These are phyloP conservation scores for Lizonia empirigonia DNA, from an alignment of 2,329 filamentous ascomycete species.

Conservation along the genomic window DNA sequence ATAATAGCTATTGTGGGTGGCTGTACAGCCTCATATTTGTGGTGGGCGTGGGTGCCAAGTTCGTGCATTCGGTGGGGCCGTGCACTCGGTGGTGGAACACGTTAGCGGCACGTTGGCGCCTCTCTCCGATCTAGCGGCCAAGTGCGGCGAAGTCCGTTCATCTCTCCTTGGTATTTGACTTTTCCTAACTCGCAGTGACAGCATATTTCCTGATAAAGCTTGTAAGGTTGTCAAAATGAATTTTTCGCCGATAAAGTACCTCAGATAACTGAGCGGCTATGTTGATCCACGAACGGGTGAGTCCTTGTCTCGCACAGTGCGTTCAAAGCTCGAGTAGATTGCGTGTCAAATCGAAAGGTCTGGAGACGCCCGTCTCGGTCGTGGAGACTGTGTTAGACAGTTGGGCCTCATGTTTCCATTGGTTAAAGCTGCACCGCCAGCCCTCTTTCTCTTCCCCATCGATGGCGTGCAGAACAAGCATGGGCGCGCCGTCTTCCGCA, in stretches of 20 bases:
- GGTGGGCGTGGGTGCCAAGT: too few species aligned
- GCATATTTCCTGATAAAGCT: not conserved
- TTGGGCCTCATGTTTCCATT: not conserved
- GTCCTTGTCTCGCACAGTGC: not conserved
- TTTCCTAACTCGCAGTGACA: not conserved
- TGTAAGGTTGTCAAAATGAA: not conserved
- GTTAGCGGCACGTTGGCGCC: too few species aligned
- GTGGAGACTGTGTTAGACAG: slow-evolving; percentile 1
- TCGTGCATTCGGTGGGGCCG: too few species aligned
- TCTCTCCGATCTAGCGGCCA: too few species aligned
- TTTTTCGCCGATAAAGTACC: not conserved
- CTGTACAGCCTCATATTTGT: too few species aligned
- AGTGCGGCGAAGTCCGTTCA: slow-evolving; percentile 3
- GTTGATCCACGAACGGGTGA: not conserved
- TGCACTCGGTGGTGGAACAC: too few species aligned
- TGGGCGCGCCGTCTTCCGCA: not conserved
- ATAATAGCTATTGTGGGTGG: too few species aligned
- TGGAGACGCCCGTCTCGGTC: slow-evolving; percentile 8
- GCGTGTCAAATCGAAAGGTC: slow-evolving; percentile 7
- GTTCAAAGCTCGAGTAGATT: slow-evolving; percentile 3
- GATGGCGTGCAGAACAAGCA: slow-evolving; percentile 2
- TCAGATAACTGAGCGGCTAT: not conserved
- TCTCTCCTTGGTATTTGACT: not conserved
- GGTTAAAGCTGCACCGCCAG: slow-evolving; percentile 3
- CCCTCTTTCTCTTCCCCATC: slow-evolving; percentile 8